A percentile compares a stretch with the other conserved stretches of the same genome.
Evolutionary conservation across 192 early-diverging fungal genomes (phyloP).

Genomic region (Backusella morwellensis): DNA sequence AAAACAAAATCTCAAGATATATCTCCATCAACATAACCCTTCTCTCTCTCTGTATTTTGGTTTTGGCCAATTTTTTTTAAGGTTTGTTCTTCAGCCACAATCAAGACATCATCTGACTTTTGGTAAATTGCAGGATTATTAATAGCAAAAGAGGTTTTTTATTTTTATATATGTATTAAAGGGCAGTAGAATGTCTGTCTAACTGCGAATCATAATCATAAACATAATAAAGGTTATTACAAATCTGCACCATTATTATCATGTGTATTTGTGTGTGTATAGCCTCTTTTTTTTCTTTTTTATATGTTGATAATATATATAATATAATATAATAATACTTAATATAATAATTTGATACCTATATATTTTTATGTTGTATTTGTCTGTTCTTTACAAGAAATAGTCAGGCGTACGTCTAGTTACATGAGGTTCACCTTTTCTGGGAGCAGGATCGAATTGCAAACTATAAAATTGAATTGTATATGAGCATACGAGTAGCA

Average conservation of each 20-base stretch:
- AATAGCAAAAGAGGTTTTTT: not conserved
- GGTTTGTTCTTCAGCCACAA: not conserved
- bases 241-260: not conserved
- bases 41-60: not conserved
- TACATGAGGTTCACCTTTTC: conserved; percentile 97
- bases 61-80: not conserved
- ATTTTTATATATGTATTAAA: not conserved
- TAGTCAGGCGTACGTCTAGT: conserved; percentile 99
- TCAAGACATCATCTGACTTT: not conserved
- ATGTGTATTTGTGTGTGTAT: not conserved
- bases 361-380: not conserved
- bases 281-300: not conserved
- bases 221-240: too few relatives aligned
- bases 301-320: not conserved
- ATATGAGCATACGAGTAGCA: not conserved
- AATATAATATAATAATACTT: not conserved
- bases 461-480: conserved; percentile 39
- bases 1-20: too few relatives aligned
- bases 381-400: conserved; percentile 73
- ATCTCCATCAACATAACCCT: not conserved
- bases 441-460: conserved; percentile 98
- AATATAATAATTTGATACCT: not conserved
- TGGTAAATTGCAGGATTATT: not conserved
- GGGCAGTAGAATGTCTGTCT: too few relatives aligned
- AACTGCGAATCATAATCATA: too few relatives aligned